phyloP scores from a whole-genome alignment of 805 yeast genomes.

The Starmerella geochares region DNA sequence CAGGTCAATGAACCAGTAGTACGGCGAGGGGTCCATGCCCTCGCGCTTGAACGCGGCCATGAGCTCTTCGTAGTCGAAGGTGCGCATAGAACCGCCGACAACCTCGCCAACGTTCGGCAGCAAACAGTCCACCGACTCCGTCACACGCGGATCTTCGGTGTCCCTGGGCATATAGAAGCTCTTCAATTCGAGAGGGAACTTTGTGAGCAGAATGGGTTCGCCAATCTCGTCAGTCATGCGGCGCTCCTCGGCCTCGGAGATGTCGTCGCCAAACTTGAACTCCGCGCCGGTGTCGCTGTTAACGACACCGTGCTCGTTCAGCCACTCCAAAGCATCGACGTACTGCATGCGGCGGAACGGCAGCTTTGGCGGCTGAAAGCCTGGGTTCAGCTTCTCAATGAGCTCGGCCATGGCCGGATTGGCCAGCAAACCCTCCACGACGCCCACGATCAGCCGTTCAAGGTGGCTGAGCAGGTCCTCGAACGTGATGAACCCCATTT shows the following conservation, averaged over 20 bases:
- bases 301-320: constrained; percentile 84
- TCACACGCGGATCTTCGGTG: constrained; percentile 80
- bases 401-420: constrained; percentile 91
- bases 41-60: constrained; percentile 89
- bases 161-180: constrained; percentile 97
- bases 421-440: constrained; percentile 65
- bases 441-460: constrained; percentile 62
- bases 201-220: constrained; percentile 79
- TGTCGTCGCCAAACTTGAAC: constrained; percentile 96
- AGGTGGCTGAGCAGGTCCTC: constrained; percentile 79
- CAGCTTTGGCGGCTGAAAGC: constrained; percentile 63
- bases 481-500: constrained; percentile 75
- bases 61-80: constrained; percentile 67
- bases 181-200: constrained; percentile 95
- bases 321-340: constrained; percentile 86
- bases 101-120: constrained; percentile 99
- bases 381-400: constrained; percentile 84
- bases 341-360: constrained; percentile 92
- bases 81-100: constrained; percentile 99
- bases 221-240: constrained; percentile 94
- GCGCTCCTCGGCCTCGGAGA: constrained; percentile 99
- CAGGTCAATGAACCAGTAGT: constrained; percentile 95
- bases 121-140: constrained; percentile 95
- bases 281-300: constrained; percentile 82
- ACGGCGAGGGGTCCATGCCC: constrained; percentile 66